Evolutionary conservation across 768 basidiomycete species (phyloP), one percentile per base, ranked within the genome.

Genomic region (Paxillus rubicundulus): DNA sequence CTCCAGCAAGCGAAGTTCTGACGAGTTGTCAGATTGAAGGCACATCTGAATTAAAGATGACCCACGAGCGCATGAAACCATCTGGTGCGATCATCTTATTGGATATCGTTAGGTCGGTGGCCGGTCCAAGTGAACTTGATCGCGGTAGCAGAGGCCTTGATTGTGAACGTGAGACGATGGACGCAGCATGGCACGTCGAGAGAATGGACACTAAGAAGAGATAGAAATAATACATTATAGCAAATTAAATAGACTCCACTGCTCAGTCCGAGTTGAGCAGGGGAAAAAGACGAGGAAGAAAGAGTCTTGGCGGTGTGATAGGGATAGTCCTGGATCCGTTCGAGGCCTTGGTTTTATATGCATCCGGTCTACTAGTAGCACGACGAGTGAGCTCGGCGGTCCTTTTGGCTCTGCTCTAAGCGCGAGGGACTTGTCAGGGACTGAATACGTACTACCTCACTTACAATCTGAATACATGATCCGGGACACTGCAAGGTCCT

Each of bases 31-130:
- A 55, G 41, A 32, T 16, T 9, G 27, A 42, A 24, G 28, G 13
- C 27, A 12, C 0, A n/a, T 16, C 3, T 7, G n/a, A 43, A 18
- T 3, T 2, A 41, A 36, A 37, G 40, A 36, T 9, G 49, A 65
- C 76, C 21, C 45, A 76, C 75, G 74, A 70, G 53, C 79, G 71
- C 45, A 55, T 56, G 53, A 77, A 80, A 17, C 81, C 79, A 69
- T 82, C 81, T 3, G 81, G 80, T 20, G 74, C 54, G 46, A 81
- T 72, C 24, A 56, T 42, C 21, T 56, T 57, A 59, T 79, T 79
- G 5, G 67, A 64, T 27, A 80, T 71, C n/a, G 64, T 61, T 6
- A 80, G 20, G 32, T 72, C 65, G 20, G 62, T 55, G 27, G 30
- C 28, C 2, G 64, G 37, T 24, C 64, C 64, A 10, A 66, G 50